Evolutionary conservation across 2,329 filamentous ascomycete genomes (phyloP).

Genomic region (Venturia oleaginea): DNA sequence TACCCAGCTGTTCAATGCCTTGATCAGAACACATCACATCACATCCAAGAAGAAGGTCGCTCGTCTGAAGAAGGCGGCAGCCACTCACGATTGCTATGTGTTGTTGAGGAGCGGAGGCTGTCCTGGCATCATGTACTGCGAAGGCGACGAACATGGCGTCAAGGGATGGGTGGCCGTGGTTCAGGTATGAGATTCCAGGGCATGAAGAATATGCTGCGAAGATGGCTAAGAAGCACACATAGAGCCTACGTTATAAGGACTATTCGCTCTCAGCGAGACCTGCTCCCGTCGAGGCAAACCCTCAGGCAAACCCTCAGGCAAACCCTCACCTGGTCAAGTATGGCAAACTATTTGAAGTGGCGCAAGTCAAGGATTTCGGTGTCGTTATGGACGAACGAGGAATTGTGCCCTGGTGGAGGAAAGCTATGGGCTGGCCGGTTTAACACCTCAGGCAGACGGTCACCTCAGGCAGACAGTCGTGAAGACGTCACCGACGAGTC

Average conservation of each 20-base stretch:
- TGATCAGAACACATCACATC: slow-evolving; percentile 74
- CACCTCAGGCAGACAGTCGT: background rate
- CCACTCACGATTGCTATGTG: slow-evolving; percentile 51
- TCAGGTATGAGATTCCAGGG: slow-evolving; percentile 31
- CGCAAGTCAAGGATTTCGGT: slow-evolving; percentile 56
- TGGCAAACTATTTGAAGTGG: slow-evolving; percentile 47
- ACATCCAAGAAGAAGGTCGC: slow-evolving; percentile 67
- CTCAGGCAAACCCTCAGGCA: too few relatives aligned
- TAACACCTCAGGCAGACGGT: too few relatives aligned
- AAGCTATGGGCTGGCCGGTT: slow-evolving; percentile 44
- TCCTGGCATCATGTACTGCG: slow-evolving; percentile 73
- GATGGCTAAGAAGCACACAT: background rate
- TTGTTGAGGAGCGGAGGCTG: slow-evolving; percentile 58
- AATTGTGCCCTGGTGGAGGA: slow-evolving; percentile 57
- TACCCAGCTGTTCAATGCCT: slow-evolving; percentile 38
- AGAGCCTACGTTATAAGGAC: slow-evolving; percentile 50
- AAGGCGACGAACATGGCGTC: slow-evolving; percentile 49
- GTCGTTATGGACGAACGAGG: slow-evolving; percentile 51
- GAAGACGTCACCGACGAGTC: background rate
- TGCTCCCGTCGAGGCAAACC: slow-evolving; percentile 24
- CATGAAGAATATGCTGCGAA: background rate
- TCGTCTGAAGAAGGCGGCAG: slow-evolving; percentile 54
- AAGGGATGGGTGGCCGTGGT: slow-evolving; percentile 56
- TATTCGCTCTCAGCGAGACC: slow-evolving; percentile 55
- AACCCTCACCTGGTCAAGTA: slow-evolving; percentile 20